These are phyloP conservation scores for Oenanthe sinensis DNA, from an alignment of 129 eudicot genomes.

Conservation along the genomic window DNA sequence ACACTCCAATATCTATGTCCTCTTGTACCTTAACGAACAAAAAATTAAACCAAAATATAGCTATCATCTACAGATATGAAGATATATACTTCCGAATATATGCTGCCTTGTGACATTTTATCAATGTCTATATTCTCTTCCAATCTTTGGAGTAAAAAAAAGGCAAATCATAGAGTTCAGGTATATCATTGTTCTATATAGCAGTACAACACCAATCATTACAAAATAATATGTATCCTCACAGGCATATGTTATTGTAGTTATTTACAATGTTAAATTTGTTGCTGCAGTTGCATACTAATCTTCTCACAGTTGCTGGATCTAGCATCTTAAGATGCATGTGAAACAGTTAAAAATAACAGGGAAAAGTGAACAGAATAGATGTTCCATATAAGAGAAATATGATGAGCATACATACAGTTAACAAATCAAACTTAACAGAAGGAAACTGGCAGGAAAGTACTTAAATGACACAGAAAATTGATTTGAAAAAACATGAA, in stretches of 20 bases:
- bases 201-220: not conserved
- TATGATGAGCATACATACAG: not conserved
- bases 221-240: not conserved
- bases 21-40: not conserved
- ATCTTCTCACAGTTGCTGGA: not conserved
- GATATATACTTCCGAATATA: not conserved
- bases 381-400: not conserved
- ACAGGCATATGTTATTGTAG: not conserved
- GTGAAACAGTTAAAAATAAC: not conserved
- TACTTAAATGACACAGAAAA: not conserved
- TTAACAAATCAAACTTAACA: not conserved
- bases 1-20: not conserved
- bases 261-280: not conserved
- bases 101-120: not conserved
- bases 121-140: not conserved
- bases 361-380: not conserved
- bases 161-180: not conserved
- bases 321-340: constrained; percentile 6
- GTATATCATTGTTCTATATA: not conserved
- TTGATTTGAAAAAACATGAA: not conserved
- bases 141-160: not conserved
- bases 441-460: not conserved
- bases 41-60: not conserved
- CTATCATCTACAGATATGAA: not conserved
- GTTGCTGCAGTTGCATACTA: not conserved